Evolutionary conservation across 768 basidiomycete genomes (phyloP), one percentile per base, ranked within the genome.

Genomic region (Cyclocybe aegerita): DNA sequence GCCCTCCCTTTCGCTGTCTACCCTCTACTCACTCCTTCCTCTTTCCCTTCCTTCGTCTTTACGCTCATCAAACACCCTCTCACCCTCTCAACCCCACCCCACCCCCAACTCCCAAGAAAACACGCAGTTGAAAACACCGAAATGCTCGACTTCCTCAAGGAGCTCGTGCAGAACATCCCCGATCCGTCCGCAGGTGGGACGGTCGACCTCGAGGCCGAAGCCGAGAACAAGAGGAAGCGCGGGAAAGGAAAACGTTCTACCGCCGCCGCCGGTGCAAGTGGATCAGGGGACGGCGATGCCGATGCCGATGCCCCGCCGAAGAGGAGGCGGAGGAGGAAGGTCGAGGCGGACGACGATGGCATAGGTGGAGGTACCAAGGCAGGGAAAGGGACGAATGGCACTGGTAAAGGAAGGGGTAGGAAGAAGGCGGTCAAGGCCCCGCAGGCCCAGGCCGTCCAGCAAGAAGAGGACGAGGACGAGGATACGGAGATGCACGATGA

Each of bases 131-230:
- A 90, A 50, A 86, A 84, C 11, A 88, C 85, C 8, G 86, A 93
- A 90, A 90, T 85, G 75, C 83, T 98, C 43, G 96, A 98, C 67
- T 98, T 98, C 69, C 79, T 98, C 31, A 89, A 91, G 64, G 94
- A 98, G 64, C 83, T 97, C 46, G 93, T 96, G 16, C 84, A 88
- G 61, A 71, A 76, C 33, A 83, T 96, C 5, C 88, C 91, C 0
- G 94, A 98, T 67, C 94, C 94, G 0, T 88, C 90, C 3, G 83
- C 83, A 14, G 89, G 90, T 9, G 90, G 87, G 2, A 90, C 87
- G 0, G 81, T 89, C 38, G 83, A 88, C 60, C 66, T 90, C 11
- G 86, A 86, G 41, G 75, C 76, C 10, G 87, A 87, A 59, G 69
- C 73, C 6, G 80, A 82, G 43, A 69, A 69, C 35, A 81, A 82